Conservation (phyloP, 2,329 filamentous ascomycete species). For the Fusarium kyushuense region DNA sequence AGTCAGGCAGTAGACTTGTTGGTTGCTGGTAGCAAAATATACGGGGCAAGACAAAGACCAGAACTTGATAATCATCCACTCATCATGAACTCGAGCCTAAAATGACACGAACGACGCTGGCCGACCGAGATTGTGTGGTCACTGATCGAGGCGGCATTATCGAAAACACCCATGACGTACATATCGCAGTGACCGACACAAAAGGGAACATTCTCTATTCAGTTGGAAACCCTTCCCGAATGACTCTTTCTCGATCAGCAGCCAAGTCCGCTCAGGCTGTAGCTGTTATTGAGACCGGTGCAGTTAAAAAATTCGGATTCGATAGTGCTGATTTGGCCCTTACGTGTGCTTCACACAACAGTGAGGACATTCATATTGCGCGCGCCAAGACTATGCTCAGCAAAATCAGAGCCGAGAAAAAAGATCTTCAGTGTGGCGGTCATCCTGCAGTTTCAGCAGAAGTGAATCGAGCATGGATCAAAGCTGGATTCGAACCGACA, state of each 20-base stretch:
- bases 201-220: constrained; percentile 54
- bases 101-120: constrained; percentile 30
- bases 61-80: neutral
- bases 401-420: constrained; percentile 51
- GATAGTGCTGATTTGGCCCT: constrained; percentile 59
- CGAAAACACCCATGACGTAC: constrained; percentile 60
- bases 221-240: constrained; percentile 56
- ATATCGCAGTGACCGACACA: constrained; percentile 57
- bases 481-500: constrained; percentile 53
- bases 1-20: neutral
- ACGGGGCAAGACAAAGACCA: neutral
- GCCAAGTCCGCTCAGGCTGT: constrained; percentile 61
- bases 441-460: constrained; percentile 53
- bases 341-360: constrained; percentile 62
- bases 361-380: constrained; percentile 56
- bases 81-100: neutral
- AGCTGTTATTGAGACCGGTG: constrained; percentile 58
- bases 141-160: constrained; percentile 55
- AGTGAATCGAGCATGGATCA: constrained; percentile 57
- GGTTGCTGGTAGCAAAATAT: neutral
- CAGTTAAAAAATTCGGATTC: constrained; percentile 53
- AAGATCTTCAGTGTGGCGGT: constrained; percentile 57
- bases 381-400: constrained; percentile 55
- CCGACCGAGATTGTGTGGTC: constrained; percentile 49
- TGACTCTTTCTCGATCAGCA: constrained; percentile 59